phyloP scores from a whole-genome alignment of 2,329 filamentous ascomycete species.

The Cladobotryum protrusum region DNA sequence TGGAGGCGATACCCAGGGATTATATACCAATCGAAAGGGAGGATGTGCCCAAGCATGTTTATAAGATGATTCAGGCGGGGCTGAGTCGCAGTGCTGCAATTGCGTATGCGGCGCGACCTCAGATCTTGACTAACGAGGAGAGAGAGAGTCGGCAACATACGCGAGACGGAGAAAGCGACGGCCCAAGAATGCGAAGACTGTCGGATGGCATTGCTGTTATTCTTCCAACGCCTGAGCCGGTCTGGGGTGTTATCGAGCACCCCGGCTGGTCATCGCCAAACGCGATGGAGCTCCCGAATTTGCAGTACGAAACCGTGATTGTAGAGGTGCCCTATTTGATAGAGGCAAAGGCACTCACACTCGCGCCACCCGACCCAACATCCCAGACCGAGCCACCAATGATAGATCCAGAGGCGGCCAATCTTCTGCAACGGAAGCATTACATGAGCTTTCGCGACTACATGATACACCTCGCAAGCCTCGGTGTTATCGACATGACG shows the following conservation, averaged over 20 bases:
- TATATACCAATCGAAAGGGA: constrained; percentile 83
- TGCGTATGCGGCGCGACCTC: constrained; percentile 56
- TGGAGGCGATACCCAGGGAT: constrained; percentile 77
- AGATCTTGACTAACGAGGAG: constrained; percentile 18
- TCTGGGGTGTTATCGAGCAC: constrained; percentile 83
- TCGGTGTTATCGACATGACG: constrained; percentile 53
- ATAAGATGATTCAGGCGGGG: constrained; percentile 66
- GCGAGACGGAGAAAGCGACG: constrained; percentile 1
- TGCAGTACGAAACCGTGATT: constrained; percentile 80
- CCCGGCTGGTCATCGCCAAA: constrained; percentile 81
- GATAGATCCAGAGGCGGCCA: constrained; percentile 62
- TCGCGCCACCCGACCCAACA: constrained; percentile 55
- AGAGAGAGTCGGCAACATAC: constrained; percentile 14
- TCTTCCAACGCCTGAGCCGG: constrained; percentile 44
- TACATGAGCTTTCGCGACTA: constrained; percentile 77
- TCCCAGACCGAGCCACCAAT: constrained; percentile 34
- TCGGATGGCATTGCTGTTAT: constrained; percentile 36
- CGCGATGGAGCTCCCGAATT: constrained; percentile 64
- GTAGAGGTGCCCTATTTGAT: constrained; percentile 82
- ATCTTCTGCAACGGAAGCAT: constrained; percentile 62
- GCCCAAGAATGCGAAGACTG: constrained; percentile 31
- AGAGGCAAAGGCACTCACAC: constrained; percentile 85
- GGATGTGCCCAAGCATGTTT: constrained; percentile 69
- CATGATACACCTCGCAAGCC: constrained; percentile 59
- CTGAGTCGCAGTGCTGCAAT: constrained; percentile 73